These are phyloP conservation scores for Hypomontagnella submonticulosa DNA, from an alignment of 495 filamentous ascomycete species.

Conservation along the genomic window DNA sequence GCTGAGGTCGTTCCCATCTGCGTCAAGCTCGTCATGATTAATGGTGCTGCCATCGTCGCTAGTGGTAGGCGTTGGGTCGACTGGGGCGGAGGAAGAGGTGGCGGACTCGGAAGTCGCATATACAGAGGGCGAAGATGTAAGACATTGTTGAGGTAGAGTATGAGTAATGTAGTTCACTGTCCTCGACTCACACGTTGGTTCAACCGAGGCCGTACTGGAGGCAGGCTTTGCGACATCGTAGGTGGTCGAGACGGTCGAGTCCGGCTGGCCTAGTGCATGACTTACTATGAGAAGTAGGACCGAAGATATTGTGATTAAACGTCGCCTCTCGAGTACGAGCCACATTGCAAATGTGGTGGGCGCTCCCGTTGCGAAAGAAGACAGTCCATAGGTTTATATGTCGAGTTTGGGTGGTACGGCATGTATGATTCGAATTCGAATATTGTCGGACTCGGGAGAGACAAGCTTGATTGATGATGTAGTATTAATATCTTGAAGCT, in stretches of 20 bases:
- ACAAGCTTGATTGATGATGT: not conserved
- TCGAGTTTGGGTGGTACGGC: not conserved
- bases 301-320: conserved; percentile 30
- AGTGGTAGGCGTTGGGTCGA: conserved; percentile 21
- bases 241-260: conserved; percentile 22
- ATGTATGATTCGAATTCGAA: too few relatives aligned
- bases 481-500: not conserved
- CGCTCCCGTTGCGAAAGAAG: conserved; percentile 28
- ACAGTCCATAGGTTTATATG: conserved; percentile 35
- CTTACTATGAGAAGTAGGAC: conserved; percentile 25
- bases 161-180: conserved; percentile 87
- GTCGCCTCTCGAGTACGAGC: conserved; percentile 31
- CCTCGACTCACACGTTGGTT: conserved; percentile 67
- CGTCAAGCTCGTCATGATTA: conserved; percentile 35
- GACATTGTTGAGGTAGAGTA: conserved; percentile 79
- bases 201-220: conserved; percentile 11
- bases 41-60: conserved; percentile 13
- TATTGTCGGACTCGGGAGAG: too few relatives aligned
- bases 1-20: conserved; percentile 68
- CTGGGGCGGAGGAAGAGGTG: conserved; percentile 26
- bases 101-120: conserved; percentile 38
- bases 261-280: conserved; percentile 30
- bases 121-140: conserved; percentile 58
- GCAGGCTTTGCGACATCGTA: conserved; percentile 33
- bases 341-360: conserved; percentile 42